Conservation (phyloP, 1,284 basidiomycete genomes). For the Moesziomyces sp. region DNA sequence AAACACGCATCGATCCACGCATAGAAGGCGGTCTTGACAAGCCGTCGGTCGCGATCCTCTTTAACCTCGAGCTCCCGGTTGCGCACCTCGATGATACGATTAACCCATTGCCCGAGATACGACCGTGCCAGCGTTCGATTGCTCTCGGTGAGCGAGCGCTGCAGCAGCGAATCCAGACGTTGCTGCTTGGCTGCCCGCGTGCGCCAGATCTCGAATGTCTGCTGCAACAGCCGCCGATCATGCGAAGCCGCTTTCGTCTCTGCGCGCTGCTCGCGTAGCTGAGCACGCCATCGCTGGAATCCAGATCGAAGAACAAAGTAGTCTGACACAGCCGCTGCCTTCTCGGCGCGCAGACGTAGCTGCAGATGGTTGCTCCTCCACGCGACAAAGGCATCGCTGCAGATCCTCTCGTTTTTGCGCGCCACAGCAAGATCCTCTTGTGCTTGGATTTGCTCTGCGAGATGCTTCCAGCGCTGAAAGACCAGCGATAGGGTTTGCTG, state of each 20-base stretch:
- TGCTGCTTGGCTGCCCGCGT: constrained; percentile 23
- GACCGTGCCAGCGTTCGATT: constrained; percentile 7
- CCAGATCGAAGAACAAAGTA: constrained; percentile 16
- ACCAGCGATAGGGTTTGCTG: neutral
- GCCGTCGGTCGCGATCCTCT: constrained; percentile 24
- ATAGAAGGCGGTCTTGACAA: constrained; percentile 39
- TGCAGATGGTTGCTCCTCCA: constrained; percentile 25
- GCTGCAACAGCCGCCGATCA: constrained; percentile 15
- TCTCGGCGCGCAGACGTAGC: constrained; percentile 13
- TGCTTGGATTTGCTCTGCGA: constrained; percentile 4
- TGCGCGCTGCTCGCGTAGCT: constrained; percentile 16
- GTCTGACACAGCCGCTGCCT: constrained; percentile 14
- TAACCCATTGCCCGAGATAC: constrained; percentile 38
- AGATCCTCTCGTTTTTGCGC: constrained; percentile 6
- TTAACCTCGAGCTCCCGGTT: constrained; percentile 34
- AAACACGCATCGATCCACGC: constrained; percentile 50
- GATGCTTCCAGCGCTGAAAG: constrained; percentile 17
- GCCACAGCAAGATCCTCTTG: constrained; percentile 9
- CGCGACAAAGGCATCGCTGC: constrained; percentile 11
- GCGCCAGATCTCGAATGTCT: constrained; percentile 41
- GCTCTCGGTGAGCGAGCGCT: constrained; percentile 7
- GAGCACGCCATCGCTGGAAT: constrained; percentile 21
- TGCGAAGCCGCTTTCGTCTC: constrained; percentile 12
- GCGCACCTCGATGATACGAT: constrained; percentile 42
- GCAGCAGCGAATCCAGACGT: constrained; percentile 11